Base-by-base conservation (phyloP, 116 monocot genomes). In the Cymodocea nodosa region DNA sequence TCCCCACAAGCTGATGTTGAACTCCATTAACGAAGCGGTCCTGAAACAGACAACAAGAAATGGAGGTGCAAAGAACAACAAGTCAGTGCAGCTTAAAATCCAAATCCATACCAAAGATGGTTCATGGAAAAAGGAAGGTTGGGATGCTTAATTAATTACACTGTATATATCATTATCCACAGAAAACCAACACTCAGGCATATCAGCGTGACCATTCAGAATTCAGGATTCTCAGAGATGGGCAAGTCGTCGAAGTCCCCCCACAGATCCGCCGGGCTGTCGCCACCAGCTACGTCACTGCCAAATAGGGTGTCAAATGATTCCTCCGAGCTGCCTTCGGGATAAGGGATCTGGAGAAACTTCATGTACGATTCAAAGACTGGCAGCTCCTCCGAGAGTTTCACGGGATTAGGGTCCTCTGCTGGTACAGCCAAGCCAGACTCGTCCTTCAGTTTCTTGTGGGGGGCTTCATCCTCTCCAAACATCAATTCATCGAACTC, bases 301-400 rank as follows among this genome's bases (percentile, higher is more conserved):
- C 56, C 68, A 16, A 82, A 68, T 59, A 89, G 59, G 55, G 44
- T 64, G 54, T 78, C 71, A 15, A 77, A 65, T 2, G 83, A 73
- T 35, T 67, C 76, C 30, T 70, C 78, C 0, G 79, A 37, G 60
- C 73, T 70, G 23, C 72, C 82, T 18, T 77, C 76, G 6, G 77
- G 74, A 68, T 67, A 77, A n/a, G 81, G 84, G 16, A 79, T 69
- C 56, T 78, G 59, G 35, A 83, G 65, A 56, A 73, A 81, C 59
- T 80, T 79, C 75, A 80, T 78, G 56, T 83, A 83, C 23, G 83
- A 74, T 17, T 89, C 85, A 71, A 83, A 75, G n/a, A 58, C 80
- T 16, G 76, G 66, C 9, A 83, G 68, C 22, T 83, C 81, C 23
- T 72, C 83, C 18, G 80, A 78, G 0, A 83, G 49, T 1, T 80